These are phyloP conservation scores for Cryptococcus jaspeensis DNA, from an alignment of 1,284 basidiomycete genomes.

Conservation along the genomic window DNA sequence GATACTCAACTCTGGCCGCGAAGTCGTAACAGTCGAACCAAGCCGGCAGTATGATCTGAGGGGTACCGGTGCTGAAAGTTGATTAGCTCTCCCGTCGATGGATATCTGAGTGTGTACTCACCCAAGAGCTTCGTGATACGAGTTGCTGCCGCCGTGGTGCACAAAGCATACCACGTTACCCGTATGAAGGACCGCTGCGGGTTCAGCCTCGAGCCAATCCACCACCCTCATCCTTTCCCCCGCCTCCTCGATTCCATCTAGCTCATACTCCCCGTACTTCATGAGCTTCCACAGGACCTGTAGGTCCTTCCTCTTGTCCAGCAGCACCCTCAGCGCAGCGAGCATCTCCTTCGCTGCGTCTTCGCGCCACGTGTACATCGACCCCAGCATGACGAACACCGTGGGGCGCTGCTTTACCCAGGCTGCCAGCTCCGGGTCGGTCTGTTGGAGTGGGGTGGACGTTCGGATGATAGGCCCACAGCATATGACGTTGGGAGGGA, in stretches of 20 bases:
- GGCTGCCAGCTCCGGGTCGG: constrained; percentile 14
- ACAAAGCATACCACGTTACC: constrained; percentile 23
- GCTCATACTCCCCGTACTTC: constrained; percentile 8
- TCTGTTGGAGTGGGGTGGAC: constrained; percentile 6
- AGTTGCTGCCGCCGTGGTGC: constrained; percentile 33
- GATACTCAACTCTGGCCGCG: constrained; percentile 13
- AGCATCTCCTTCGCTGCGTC: constrained; percentile 12
- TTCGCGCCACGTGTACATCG: constrained; percentile 7
- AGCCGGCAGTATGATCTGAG: constrained; percentile 25
- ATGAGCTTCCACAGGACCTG: constrained; percentile 22
- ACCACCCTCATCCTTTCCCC: constrained; percentile 19
- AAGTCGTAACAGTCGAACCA: constrained; percentile 34
- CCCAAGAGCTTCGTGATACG: constrained; percentile 30
- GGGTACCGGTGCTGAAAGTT: constrained; percentile 18
- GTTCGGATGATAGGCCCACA: constrained; percentile 23
- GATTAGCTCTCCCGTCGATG: too few species aligned
- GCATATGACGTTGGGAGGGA: constrained; percentile 13
- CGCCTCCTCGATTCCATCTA: not conserved
- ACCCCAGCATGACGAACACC: constrained; percentile 22
- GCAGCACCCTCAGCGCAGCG: constrained; percentile 6
- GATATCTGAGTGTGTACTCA: constrained; percentile 20
- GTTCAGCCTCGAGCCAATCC: constrained; percentile 25
- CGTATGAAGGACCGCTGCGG: constrained; percentile 15
- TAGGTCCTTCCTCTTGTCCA: constrained; percentile 19
- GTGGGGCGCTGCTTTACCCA: not conserved